Evolutionary conservation across 164 flowering plant species (phyloP).

Genomic region (Nymphaea colorata): DNA sequence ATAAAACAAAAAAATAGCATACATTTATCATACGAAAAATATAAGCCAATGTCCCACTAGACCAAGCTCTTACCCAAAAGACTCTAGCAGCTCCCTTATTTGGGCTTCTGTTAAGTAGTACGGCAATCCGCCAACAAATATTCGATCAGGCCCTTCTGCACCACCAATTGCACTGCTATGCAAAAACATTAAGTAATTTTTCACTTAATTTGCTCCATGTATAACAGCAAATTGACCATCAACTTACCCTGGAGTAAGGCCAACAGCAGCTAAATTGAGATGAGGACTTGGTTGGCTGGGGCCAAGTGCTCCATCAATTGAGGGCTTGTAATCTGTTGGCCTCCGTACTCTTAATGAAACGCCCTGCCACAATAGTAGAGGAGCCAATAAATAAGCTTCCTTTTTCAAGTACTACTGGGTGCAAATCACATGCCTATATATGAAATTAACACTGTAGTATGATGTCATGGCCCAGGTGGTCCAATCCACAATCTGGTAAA

Average conservation of each 20-base stretch:
- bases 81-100: slow-evolving; percentile 59
- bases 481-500: no score
- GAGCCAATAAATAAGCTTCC: no score
- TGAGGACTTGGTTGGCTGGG: slow-evolving; percentile 79
- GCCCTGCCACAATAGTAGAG: slow-evolving; percentile 30
- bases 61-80: slow-evolving; percentile 51
- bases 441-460: no score
- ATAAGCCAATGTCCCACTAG: background rate
- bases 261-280: slow-evolving; percentile 74
- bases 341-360: slow-evolving; percentile 75
- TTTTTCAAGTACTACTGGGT: no score
- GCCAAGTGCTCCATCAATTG: slow-evolving; percentile 83
- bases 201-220: background rate
- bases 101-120: slow-evolving; percentile 72
- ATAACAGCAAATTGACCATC: background rate
- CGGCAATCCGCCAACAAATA: slow-evolving; percentile 87
- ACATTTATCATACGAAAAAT: background rate
- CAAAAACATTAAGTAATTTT: background rate
- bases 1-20: background rate
- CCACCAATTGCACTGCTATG: slow-evolving; percentile 44
- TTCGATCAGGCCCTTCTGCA: slow-evolving; percentile 70
- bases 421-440: no score
- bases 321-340: slow-evolving; percentile 82
- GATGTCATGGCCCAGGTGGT: no score
- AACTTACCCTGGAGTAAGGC: slow-evolving; percentile 59